Conservation (phyloP, 352 stramenopile species). For the Globisporangium viniferum region DNA sequence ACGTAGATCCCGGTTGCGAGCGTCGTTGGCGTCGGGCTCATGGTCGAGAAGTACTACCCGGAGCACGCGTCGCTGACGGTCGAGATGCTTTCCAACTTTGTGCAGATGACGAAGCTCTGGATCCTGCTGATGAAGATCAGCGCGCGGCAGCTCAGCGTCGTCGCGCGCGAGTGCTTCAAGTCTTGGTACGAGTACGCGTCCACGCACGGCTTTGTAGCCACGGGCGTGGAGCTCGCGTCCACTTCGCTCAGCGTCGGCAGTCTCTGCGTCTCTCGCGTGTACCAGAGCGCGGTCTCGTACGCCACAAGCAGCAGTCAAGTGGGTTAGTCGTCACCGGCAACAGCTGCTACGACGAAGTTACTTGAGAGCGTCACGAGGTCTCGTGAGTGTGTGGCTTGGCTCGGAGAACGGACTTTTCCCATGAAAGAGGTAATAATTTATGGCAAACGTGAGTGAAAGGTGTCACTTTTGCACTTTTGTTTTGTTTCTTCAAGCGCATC, state of each 20-base stretch:
- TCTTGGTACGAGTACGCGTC: constrained; percentile 76
- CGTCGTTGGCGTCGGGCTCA: constrained; percentile 61
- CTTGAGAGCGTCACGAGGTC: not conserved
- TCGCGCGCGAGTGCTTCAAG: constrained; percentile 61
- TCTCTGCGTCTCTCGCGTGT: constrained; percentile 57
- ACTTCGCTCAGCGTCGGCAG: constrained; percentile 64
- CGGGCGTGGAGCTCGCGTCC: constrained; percentile 60
- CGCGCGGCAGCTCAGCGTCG: constrained; percentile 57
- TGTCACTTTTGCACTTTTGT: too few relatives aligned
- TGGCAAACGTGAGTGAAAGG: not conserved
- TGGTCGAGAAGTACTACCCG: constrained; percentile 79
- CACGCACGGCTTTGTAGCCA: constrained; percentile 62
- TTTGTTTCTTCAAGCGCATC: too few relatives aligned
- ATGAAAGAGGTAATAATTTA: not conserved
- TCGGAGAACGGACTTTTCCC: not conserved
- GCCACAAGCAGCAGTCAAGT: constrained; percentile 14
- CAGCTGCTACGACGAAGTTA: not conserved
- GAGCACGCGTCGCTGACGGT: constrained; percentile 65
- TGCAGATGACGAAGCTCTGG: constrained; percentile 83
- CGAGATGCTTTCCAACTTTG: constrained; percentile 68
- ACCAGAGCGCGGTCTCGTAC: constrained; percentile 42
- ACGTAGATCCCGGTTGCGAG: constrained; percentile 67
- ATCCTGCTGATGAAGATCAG: constrained; percentile 76
- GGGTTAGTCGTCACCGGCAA: not conserved
- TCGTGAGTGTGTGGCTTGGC: not conserved